phyloP scores from a whole-genome alignment of 345 rosid species.

The Boechera stricta region DNA sequence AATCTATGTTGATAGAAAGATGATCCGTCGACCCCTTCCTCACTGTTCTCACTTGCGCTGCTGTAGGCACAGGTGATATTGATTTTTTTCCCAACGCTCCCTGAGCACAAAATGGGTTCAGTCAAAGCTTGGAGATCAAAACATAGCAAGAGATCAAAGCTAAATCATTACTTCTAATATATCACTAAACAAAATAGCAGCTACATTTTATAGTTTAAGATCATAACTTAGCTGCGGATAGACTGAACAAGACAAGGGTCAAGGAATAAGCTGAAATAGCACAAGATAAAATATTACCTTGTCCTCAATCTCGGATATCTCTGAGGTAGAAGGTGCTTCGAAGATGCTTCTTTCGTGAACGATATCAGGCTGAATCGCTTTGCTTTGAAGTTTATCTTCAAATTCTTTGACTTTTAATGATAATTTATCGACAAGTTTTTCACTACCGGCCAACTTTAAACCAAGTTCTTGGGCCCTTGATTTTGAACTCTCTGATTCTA shows the following conservation, averaged over 20 bases:
- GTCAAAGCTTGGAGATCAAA: conserved; percentile 17
- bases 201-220: conserved; percentile 11
- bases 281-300: conserved; percentile 50
- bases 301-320: conserved; percentile 90
- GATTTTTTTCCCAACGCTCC: conserved; percentile 58
- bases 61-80: conserved; percentile 62
- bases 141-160: neutral
- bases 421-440: conserved; percentile 67
- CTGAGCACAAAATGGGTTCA: conserved; percentile 48
- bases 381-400: conserved; percentile 63
- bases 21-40: conserved; percentile 90
- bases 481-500: conserved; percentile 68
- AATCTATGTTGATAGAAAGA: conserved; percentile 77
- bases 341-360: conserved; percentile 74
- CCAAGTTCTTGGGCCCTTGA: conserved; percentile 65
- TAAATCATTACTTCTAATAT: neutral
- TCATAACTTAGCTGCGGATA: conserved; percentile 2
- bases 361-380: conserved; percentile 58
- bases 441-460: conserved; percentile 66
- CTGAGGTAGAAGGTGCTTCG: conserved; percentile 73
- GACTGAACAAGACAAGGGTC: neutral
- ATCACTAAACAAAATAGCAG: conserved; percentile 18
- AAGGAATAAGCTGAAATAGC: conserved; percentile 16
- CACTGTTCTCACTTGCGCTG: conserved; percentile 79
- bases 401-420: conserved; percentile 61